These are phyloP conservation scores for Kurtzmaniella fragi DNA, from an alignment of 805 yeast species.

Conservation along the genomic window DNA sequence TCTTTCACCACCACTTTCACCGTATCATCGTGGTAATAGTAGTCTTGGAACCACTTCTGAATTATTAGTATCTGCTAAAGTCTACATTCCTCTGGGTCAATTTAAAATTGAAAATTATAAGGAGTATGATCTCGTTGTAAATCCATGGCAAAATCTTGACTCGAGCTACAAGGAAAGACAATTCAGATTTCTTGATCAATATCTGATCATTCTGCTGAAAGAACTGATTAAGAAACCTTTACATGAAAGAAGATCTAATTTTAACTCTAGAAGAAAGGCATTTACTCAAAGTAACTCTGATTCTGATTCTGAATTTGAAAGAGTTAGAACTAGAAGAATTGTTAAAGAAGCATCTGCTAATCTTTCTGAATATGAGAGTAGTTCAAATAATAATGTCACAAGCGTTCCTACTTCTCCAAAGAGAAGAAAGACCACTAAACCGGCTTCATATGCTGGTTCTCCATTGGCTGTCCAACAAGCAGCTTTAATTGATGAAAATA, in stretches of 20 bases:
- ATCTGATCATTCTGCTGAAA: conserved; percentile 27
- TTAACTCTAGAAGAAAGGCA: conserved; percentile 5
- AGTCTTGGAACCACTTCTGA: neutral
- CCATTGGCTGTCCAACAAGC: conserved; percentile 41
- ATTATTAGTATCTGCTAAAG: conserved; percentile 8
- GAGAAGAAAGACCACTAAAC: conserved; percentile 30
- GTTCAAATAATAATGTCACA: conserved; percentile 1
- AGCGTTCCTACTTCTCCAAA: conserved; percentile 30
- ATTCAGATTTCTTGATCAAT: conserved; percentile 49
- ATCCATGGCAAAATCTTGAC: conserved; percentile 45
- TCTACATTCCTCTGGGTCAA: conserved; percentile 15
- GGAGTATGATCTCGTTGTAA: conserved; percentile 43
- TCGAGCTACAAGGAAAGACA: conserved; percentile 46
- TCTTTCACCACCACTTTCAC: conserved; percentile 44
- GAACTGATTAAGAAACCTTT: conserved; percentile 8
- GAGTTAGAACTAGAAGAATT: conserved; percentile 57
- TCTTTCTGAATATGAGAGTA: conserved; percentile 3
- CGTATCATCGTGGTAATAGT: conserved; percentile 22
- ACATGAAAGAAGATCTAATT: conserved; percentile 14
- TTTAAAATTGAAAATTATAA: conserved; percentile 48
- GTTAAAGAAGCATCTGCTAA: conserved; percentile 28
- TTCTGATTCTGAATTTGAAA: conserved; percentile 32
- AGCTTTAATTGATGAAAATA: conserved; percentile 57
- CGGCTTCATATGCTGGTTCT: conserved; percentile 22
- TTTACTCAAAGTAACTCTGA: conserved; percentile 24